phyloP scores from a whole-genome alignment of 148 eudicot species.

The Chenopodium berlandieri region DNA sequence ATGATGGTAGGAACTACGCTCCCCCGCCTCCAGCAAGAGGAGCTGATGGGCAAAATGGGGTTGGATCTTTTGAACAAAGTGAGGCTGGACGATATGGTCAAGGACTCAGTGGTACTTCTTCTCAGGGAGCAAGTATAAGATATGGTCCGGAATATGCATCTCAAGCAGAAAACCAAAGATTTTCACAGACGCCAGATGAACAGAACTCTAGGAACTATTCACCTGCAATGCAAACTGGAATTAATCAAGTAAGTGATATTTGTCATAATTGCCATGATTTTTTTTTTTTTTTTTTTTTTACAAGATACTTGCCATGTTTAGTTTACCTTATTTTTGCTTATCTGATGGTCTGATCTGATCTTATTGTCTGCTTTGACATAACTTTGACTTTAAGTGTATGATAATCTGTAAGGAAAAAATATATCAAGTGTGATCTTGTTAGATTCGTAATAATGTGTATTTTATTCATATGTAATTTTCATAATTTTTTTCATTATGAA shows the following conservation, averaged over 20 bases:
- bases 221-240: constrained; percentile 31
- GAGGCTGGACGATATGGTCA: constrained; percentile 28
- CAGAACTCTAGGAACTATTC: constrained; percentile 33
- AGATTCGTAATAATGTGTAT: no score
- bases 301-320: no score
- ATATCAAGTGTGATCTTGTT: no score
- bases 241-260: constrained; percentile 43
- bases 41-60: constrained; percentile 39
- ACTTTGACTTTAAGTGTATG: no score
- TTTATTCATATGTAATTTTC: no score
- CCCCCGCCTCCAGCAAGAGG: constrained; percentile 40
- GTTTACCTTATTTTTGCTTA: no score
- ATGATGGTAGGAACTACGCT: constrained; percentile 13
- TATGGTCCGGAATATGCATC: constrained; percentile 29
- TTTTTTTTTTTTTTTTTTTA: no score
- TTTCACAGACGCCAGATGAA: constrained; percentile 27
- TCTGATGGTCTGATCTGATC: no score
- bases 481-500: no score
- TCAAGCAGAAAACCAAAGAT: constrained; percentile 33
- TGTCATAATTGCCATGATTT: no score
- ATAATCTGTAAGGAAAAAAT: no score
- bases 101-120: constrained; percentile 11
- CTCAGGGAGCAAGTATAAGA: constrained; percentile 16
- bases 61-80: constrained; percentile 37
- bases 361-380: no score